phyloP scores from a whole-genome alignment of 108 stramenopile species.

The Phaeodactylum tricornutum region DNA sequence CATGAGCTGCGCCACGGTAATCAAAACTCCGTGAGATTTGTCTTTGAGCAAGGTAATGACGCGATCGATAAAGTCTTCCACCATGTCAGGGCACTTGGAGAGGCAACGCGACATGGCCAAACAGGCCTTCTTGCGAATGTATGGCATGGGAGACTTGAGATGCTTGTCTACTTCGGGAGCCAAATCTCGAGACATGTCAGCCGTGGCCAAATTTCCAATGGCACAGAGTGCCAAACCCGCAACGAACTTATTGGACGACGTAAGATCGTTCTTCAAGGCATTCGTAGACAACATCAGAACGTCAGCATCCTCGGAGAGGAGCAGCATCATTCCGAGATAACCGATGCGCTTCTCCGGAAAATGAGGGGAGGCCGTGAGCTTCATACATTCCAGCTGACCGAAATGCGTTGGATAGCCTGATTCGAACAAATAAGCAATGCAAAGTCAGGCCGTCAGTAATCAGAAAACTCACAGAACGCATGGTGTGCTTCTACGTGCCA shows the following conservation, averaged over 20 bases:
- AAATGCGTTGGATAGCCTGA: constrained; percentile 98
- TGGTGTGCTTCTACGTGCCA: not conserved
- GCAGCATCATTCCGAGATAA: constrained; percentile 91
- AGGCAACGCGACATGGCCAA: constrained; percentile 89
- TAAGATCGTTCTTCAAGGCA: constrained; percentile 88
- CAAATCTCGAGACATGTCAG: constrained; percentile 93
- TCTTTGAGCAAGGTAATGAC: constrained; percentile 86
- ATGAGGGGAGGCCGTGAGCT: constrained; percentile 94
- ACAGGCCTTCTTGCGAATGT: constrained; percentile 96
- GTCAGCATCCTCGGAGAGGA: constrained; percentile 94
- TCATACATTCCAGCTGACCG: constrained; percentile 98
- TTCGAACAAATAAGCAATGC: not conserved
- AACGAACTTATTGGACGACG: constrained; percentile 77
- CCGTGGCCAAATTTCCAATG: constrained; percentile 95
- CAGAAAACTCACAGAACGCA: constrained; percentile 2
- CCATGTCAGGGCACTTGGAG: constrained; percentile 91
- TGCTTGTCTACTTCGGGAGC: constrained; percentile 94
- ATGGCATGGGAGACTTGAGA: constrained; percentile 67
- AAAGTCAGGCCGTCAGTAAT: not conserved
- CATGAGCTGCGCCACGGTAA: constrained; percentile 93
- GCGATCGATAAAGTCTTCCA: constrained; percentile 92
- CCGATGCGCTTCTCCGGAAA: constrained; percentile 99
- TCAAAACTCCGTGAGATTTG: constrained; percentile 92
- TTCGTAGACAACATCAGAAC: constrained; percentile 98
- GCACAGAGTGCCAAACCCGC: constrained; percentile 92